phyloP scores from a whole-genome alignment of 2,329 filamentous ascomycete genomes.

The Exutisphaerella laricina region DNA sequence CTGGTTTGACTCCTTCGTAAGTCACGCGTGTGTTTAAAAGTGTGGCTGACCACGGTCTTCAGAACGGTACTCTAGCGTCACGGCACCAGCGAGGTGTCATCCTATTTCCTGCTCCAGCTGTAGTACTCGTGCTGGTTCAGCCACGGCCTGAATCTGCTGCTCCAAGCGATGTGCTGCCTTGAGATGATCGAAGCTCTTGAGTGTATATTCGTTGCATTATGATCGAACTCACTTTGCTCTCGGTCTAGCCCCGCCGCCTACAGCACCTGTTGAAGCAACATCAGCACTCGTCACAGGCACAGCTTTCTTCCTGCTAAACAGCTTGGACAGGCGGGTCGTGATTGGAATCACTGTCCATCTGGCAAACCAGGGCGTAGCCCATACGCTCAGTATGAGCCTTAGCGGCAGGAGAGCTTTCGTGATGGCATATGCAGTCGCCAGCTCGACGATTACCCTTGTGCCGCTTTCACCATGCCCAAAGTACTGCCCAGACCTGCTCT shows the following conservation, averaged over 20 bases:
- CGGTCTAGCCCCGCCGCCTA: conserved; percentile 30
- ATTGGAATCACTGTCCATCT: conserved; percentile 53
- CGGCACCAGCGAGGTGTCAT: no score
- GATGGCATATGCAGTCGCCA: conserved; percentile 85
- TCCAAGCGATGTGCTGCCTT: no score
- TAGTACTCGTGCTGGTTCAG: no score
- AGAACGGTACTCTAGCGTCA: no score
- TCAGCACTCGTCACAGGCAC: conserved; percentile 4
- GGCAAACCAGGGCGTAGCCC: conserved; percentile 91
- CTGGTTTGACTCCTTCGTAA: no score
- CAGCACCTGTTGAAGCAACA: conserved; percentile 34
- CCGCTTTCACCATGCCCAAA: conserved; percentile 41
- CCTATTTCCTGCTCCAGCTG: no score
- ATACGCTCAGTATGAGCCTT: conserved; percentile 71
- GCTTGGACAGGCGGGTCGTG: conserved; percentile 35
- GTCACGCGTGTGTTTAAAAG: no score
- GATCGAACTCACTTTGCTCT: conserved; percentile 20
- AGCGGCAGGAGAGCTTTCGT: conserved; percentile 79
- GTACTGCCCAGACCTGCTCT: conserved; percentile 30
- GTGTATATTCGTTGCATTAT: no score
- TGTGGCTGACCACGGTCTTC: no score
- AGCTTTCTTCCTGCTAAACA: conserved; percentile 32
- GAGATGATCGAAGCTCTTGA: no score
- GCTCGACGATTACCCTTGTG: conserved; percentile 53
- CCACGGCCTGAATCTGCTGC: no score